Conservation (phyloP, 305 asterid species). For the Solanum aculeatissimum region DNA sequence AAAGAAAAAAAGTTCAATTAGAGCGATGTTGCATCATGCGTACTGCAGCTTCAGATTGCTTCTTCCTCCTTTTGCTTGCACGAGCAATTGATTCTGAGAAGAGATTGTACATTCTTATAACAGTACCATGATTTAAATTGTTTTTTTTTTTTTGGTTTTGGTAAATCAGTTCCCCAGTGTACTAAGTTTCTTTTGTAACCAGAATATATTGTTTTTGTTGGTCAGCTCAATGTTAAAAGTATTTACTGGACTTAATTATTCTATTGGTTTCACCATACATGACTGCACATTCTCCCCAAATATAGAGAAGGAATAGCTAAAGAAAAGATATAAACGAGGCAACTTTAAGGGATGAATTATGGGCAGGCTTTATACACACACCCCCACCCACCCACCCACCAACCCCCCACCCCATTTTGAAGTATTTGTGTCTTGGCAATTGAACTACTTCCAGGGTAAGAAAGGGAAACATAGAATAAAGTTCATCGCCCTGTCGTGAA, state of each 20-base stretch:
- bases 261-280: neutral
- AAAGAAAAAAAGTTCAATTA: neutral
- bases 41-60: neutral
- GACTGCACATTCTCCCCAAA: neutral
- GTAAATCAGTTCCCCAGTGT: neutral
- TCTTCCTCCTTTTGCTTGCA: neutral
- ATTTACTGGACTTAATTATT: neutral
- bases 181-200: neutral
- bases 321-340: neutral
- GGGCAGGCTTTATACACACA: neutral
- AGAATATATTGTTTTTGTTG: neutral
- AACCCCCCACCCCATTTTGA: neutral
- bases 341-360: neutral
- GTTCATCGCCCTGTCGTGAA: neutral
- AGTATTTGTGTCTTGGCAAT: neutral
- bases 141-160: neutral
- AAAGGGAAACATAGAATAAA: neutral
- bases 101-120: neutral
- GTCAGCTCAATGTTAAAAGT: neutral
- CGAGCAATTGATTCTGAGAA: neutral
- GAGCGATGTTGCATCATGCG: neutral
- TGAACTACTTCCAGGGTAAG: neutral
- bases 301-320: neutral
- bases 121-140: neutral
- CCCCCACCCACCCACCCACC: too few relatives aligned